Conservation (phyloP, 176 grass and related monocot genomes). For the Aegilops tauschii region DNA sequence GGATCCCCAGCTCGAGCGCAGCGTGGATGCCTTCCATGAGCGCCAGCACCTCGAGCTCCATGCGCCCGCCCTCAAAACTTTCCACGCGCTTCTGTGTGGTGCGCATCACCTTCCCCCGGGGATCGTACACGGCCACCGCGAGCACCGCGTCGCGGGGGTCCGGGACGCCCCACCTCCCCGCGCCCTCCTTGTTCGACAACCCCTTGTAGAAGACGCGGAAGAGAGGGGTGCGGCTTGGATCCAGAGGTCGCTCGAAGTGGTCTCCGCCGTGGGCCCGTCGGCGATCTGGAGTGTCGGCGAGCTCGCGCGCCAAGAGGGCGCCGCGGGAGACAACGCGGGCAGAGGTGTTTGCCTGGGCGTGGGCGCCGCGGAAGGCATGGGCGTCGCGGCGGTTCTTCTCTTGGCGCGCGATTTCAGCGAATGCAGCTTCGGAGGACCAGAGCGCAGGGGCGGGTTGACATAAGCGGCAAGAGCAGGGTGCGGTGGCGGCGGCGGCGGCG, state of each 20-base stretch:
- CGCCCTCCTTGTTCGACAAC: slow-evolving; percentile 25
- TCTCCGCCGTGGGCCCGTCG: slow-evolving; percentile 52
- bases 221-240: neutral
- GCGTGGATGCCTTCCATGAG: slow-evolving; percentile 54
- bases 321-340: slow-evolving; percentile 40
- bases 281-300: slow-evolving; percentile 39
- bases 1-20: slow-evolving; percentile 43
- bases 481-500: neutral
- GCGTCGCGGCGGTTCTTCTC: slow-evolving; percentile 41
- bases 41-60: slow-evolving; percentile 47
- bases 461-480: neutral
- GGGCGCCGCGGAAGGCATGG: slow-evolving; percentile 29
- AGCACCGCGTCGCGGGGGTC: slow-evolving; percentile 42
- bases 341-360: slow-evolving; percentile 18
- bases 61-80: slow-evolving; percentile 3
- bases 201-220: slow-evolving; percentile 71
- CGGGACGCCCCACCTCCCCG: slow-evolving; percentile 15
- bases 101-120: slow-evolving; percentile 38
- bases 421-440: neutral
- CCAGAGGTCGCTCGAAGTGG: slow-evolving; percentile 41
- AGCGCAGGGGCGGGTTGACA: neutral
- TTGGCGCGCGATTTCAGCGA: slow-evolving; percentile 41
- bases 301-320: slow-evolving; percentile 52
- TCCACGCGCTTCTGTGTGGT: slow-evolving; percentile 54
- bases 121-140: slow-evolving; percentile 49